Evolutionary conservation across 805 yeast species (phyloP).

Genomic region (Middelhovenomyces tepae): DNA sequence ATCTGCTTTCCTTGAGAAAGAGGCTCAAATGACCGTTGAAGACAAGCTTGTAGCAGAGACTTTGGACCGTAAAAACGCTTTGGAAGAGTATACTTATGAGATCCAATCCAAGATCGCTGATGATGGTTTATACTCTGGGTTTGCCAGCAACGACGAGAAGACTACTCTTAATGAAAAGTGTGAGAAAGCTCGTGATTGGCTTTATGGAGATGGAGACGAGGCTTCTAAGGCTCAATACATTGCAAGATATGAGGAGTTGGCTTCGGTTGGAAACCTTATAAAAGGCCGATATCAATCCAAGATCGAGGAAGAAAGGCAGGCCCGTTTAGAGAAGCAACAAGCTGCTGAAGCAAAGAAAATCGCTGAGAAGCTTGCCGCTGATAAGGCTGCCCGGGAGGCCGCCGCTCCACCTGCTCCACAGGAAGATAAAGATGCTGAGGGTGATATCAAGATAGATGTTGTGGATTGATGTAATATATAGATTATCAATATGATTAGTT

Average conservation of each 20-base stretch:
- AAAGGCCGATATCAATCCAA: slow-evolving; percentile 91
- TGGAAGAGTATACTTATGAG: slow-evolving; percentile 97
- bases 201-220: slow-evolving; percentile 95
- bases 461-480: too few species aligned
- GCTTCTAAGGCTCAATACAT: slow-evolving; percentile 92
- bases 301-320: slow-evolving; percentile 92
- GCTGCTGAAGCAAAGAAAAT: slow-evolving; percentile 73
- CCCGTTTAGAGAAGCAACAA: slow-evolving; percentile 77
- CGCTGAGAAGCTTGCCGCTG: slow-evolving; percentile 78
- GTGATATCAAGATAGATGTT: slow-evolving; percentile 17
- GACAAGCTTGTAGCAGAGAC: slow-evolving; percentile 98
- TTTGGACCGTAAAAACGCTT: slow-evolving; percentile 95
- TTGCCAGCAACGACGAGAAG: slow-evolving; percentile 90
- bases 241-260: slow-evolving; percentile 96
- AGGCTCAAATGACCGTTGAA: slow-evolving; percentile 72
- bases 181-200: slow-evolving; percentile 92
- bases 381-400: slow-evolving; percentile 50
- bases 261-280: slow-evolving; percentile 87
- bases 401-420: slow-evolving; percentile 23
- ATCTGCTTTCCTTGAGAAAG: slow-evolving; percentile 65
- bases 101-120: slow-evolving; percentile 96
- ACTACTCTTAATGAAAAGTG: slow-evolving; percentile 62
- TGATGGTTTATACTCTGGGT: slow-evolving; percentile 54
- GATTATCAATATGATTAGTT: neutral
- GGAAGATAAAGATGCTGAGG: slow-evolving; percentile 21